phyloP scores from a whole-genome alignment of 2,329 filamentous ascomycete species.

The Orbilia javanica region DNA sequence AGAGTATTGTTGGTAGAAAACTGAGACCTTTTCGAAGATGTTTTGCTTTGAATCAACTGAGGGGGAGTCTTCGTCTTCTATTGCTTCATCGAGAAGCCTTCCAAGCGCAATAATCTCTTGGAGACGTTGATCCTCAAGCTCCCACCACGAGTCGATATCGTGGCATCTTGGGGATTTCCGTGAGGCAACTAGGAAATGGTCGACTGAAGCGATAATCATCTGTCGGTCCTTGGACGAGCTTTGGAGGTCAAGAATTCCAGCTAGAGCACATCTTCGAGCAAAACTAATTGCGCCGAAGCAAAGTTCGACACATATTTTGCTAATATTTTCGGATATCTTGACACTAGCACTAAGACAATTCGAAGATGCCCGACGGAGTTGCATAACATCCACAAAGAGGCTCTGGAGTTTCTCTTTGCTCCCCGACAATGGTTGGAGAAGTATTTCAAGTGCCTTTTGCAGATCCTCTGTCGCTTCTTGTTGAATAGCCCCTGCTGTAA shows the following conservation, averaged over 20 bases:
- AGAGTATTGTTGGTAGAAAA: slow-evolving; percentile 54
- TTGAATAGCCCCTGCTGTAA: neutral
- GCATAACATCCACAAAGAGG: slow-evolving; percentile 50
- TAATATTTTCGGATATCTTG: slow-evolving; percentile 2
- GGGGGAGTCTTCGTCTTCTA: slow-evolving; percentile 29
- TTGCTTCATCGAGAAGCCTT: slow-evolving; percentile 47
- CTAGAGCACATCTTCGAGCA: slow-evolving; percentile 41
- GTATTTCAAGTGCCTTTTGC: slow-evolving; percentile 34
- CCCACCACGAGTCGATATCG: slow-evolving; percentile 48
- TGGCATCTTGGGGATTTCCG: slow-evolving; percentile 28
- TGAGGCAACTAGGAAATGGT: slow-evolving; percentile 48
- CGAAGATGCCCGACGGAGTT: slow-evolving; percentile 51
- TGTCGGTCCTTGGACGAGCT: slow-evolving; percentile 37
- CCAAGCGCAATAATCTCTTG: slow-evolving; percentile 54
- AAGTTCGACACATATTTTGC: slow-evolving; percentile 33
- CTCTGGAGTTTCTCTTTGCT: slow-evolving; percentile 48
- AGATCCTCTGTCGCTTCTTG: slow-evolving; percentile 43
- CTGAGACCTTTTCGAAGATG: slow-evolving; percentile 54
- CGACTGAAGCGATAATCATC: slow-evolving; percentile 41
- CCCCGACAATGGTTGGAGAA: slow-evolving; percentile 48
- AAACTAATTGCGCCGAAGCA: slow-evolving; percentile 49
- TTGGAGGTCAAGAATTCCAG: slow-evolving; percentile 45
- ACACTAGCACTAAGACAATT: slow-evolving; percentile 16
- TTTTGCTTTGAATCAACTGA: slow-evolving; percentile 30
- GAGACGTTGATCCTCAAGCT: slow-evolving; percentile 49